Evolutionary conservation across 805 yeast genomes (phyloP).

Genomic region (Saccharomycopsis schoenii): DNA sequence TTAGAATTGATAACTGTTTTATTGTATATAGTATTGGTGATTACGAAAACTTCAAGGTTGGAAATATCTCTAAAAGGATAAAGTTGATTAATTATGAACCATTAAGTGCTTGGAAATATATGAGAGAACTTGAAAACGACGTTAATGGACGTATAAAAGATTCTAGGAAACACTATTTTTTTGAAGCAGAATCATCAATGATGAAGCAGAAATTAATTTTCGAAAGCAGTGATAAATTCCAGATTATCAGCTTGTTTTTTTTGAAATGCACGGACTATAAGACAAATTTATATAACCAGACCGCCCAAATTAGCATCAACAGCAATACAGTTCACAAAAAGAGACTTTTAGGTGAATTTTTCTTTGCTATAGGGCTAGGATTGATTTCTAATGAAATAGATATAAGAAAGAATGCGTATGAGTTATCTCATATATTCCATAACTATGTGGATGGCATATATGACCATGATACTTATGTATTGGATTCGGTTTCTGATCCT

Average conservation of each 20-base stretch:
- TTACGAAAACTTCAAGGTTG: conserved; percentile 3
- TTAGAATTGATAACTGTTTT: conserved; percentile 6
- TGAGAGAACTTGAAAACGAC: conserved; percentile 5
- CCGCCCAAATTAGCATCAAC: conserved; percentile 11
- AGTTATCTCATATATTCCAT: conserved; percentile 53
- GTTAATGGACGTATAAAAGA: not conserved
- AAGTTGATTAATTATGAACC: conserved; percentile 16
- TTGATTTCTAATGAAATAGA: conserved; percentile 48
- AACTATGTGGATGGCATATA: conserved; percentile 47
- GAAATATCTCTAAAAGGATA: conserved; percentile 5
- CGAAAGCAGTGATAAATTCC: conserved; percentile 1
- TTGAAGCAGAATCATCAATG: conserved; percentile 7
- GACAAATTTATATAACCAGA: conserved; percentile 3
- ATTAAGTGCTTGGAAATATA: conserved; percentile 13
- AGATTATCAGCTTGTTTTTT: conserved; percentile 10
- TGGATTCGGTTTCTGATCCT: conserved; percentile 13
- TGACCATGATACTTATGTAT: conserved; percentile 36
- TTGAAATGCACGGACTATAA: conserved; percentile 7
- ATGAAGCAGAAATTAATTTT: conserved; percentile 5
- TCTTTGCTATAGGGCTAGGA: conserved; percentile 60
- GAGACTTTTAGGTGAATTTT: conserved; percentile 47
- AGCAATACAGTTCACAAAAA: conserved; percentile 25
- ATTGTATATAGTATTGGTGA: conserved; percentile 12
- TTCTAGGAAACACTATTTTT: not conserved
- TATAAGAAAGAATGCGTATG: conserved; percentile 54